phyloP scores from a whole-genome alignment of 257 asterid genomes.

The Fraxinus excelsior region DNA sequence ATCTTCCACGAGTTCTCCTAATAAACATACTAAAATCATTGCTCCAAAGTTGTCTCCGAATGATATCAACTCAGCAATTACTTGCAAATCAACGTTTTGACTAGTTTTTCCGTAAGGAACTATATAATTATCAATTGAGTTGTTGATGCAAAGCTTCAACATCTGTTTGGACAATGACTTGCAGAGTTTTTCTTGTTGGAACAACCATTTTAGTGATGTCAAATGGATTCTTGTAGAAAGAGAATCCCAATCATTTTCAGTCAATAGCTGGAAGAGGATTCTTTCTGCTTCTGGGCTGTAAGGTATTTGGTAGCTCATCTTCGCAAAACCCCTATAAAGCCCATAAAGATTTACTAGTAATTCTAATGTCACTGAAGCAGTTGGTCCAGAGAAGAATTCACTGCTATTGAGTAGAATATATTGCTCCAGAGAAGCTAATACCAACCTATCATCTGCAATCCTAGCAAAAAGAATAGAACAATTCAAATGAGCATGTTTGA shows the following conservation, averaged over 20 bases:
- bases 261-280: slow-evolving; percentile 61
- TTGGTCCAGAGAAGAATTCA: slow-evolving; percentile 40
- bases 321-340: slow-evolving; percentile 76
- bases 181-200: slow-evolving; percentile 88
- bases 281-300: slow-evolving; percentile 90
- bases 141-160: slow-evolving; percentile 59
- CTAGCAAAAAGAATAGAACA: slow-evolving; percentile 35
- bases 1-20: slow-evolving; percentile 61
- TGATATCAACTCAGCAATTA: slow-evolving; percentile 66
- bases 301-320: slow-evolving; percentile 76
- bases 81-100: slow-evolving; percentile 45
- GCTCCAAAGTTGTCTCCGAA: slow-evolving; percentile 67
- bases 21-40: slow-evolving; percentile 49
- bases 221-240: slow-evolving; percentile 64
- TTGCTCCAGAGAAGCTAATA: slow-evolving; percentile 89
- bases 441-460: slow-evolving; percentile 81
- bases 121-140: slow-evolving; percentile 32
- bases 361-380: slow-evolving; percentile 53
- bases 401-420: slow-evolving; percentile 72
- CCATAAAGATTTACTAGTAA: slow-evolving; percentile 67
- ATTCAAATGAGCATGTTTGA: not conserved
- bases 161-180: slow-evolving; percentile 61
- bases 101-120: slow-evolving; percentile 36
- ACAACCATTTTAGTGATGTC: slow-evolving; percentile 79
- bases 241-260: slow-evolving; percentile 77